A percentile compares a stretch with the other conserved stretches of the same genome.
These are phyloP conservation scores for Rhizopogon salebrosus DNA, from an alignment of 768 basidiomycete species.

Conservation along the genomic window DNA sequence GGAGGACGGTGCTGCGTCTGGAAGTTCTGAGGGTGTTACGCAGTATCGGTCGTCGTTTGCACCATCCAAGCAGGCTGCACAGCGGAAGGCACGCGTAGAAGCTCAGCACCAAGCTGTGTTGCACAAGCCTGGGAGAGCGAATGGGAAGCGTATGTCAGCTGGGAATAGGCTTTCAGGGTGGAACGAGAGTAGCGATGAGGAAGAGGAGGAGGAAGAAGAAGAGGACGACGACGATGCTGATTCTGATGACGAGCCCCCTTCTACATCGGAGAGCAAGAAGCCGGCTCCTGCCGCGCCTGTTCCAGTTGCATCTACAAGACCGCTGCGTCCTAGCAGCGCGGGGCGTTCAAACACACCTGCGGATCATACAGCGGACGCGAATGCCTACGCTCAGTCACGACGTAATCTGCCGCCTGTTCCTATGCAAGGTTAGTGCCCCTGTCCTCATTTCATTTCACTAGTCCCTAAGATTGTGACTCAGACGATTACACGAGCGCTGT, in stretches of 20 bases:
- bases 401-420: conserved; percentile 67
- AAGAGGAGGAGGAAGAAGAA: conserved; percentile 77
- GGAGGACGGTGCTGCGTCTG: conserved; percentile 18
- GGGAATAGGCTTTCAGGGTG: conserved; percentile 39
- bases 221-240: conserved; percentile 63
- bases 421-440: conserved; percentile 36
- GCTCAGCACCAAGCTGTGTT: conserved; percentile 77
- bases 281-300: conserved; percentile 16
- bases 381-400: conserved; percentile 44
- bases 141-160: conserved; percentile 36
- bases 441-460: not conserved
- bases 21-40: conserved; percentile 22
- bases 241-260: conserved; percentile 45
- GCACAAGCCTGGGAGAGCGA: conserved; percentile 64
- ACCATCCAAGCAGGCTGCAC: conserved; percentile 74
- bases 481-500: conserved; percentile 35
- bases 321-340: conserved; percentile 21
- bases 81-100: conserved; percentile 80
- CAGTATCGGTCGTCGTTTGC: conserved; percentile 86
- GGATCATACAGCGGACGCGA: conserved; percentile 27
- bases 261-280: conserved; percentile 27
- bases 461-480: conserved; percentile 17
- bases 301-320: conserved; percentile 21
- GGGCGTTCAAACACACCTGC: conserved; percentile 23
- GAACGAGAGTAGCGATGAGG: conserved; percentile 76